phyloP scores from a whole-genome alignment of 257 asterid species.

The Nicotiana paniculata region DNA sequence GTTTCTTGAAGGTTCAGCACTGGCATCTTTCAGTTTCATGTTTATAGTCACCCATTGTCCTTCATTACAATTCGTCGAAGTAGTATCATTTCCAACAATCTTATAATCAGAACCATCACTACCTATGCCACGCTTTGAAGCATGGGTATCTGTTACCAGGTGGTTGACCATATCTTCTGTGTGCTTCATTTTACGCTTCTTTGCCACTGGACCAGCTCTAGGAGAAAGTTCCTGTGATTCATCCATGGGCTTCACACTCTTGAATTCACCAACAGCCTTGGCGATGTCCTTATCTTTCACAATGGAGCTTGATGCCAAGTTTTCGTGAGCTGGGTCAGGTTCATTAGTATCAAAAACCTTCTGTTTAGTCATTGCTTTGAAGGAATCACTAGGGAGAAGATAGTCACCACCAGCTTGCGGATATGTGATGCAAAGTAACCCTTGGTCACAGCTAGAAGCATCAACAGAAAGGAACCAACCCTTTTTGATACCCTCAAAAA shows the following conservation, averaged over 20 bases:
- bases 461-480: conserved; percentile 47
- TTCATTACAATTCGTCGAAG: conserved; percentile 12
- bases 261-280: conserved; percentile 14
- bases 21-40: background rate
- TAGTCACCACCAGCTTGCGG: background rate
- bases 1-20: background rate
- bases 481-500: conserved; percentile 28
- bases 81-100: conserved; percentile 8
- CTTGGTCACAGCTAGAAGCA: conserved; percentile 24
- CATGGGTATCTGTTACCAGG: background rate
- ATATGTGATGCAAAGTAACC: conserved; percentile 3
- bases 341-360: conserved; percentile 1
- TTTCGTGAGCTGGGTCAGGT: conserved; percentile 9
- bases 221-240: conserved; percentile 11
- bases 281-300: conserved; percentile 17
- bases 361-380: conserved; percentile 6
- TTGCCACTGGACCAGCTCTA: conserved; percentile 25
- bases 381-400: conserved; percentile 6
- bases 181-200: conserved; percentile 34
- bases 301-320: conserved; percentile 1
- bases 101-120: background rate
- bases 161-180: conserved; percentile 13
- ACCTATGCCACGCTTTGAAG: background rate
- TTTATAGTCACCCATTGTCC: conserved; percentile 11
- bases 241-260: conserved; percentile 18